These are phyloP conservation scores for Aspergillus cejpii DNA, from an alignment of 2,329 filamentous ascomycete species.

Conservation along the genomic window DNA sequence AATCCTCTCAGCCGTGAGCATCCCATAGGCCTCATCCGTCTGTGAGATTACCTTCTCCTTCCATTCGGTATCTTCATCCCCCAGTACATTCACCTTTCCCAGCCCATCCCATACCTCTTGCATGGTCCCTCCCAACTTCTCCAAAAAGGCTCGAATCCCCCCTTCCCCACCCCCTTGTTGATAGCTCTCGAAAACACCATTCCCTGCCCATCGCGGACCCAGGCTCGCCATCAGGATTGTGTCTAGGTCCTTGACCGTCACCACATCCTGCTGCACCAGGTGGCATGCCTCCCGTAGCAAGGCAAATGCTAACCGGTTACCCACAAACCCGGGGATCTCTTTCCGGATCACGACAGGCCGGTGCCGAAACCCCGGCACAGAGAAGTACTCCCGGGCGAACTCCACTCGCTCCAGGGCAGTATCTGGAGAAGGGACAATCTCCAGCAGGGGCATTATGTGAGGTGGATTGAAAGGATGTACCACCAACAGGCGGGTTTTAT, in stretches of 20 bases:
- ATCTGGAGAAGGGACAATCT: slow-evolving; percentile 48
- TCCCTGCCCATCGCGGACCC: slow-evolving; percentile 51
- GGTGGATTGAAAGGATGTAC: slow-evolving; percentile 59
- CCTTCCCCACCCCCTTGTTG: slow-evolving; percentile 52
- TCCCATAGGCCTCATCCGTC: slow-evolving; percentile 45
- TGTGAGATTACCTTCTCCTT: slow-evolving; percentile 43
- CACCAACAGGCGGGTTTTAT: slow-evolving; percentile 45
- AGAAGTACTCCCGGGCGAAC: slow-evolving; percentile 38
- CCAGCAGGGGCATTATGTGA: slow-evolving; percentile 55
- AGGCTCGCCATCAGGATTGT: slow-evolving; percentile 47
- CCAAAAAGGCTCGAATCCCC: slow-evolving; percentile 49
- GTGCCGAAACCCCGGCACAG: slow-evolving; percentile 16
- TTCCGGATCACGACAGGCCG: slow-evolving; percentile 47
- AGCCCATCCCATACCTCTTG: slow-evolving; percentile 49
- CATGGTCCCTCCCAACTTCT: slow-evolving; percentile 52
- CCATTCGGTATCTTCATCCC: slow-evolving; percentile 41
- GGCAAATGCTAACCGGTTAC: slow-evolving; percentile 53
- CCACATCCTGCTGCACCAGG: slow-evolving; percentile 49
- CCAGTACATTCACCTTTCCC: slow-evolving; percentile 32
- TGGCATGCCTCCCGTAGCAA: slow-evolving; percentile 51
- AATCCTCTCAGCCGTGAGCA: slow-evolving; percentile 13
- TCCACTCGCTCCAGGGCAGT: slow-evolving; percentile 32
- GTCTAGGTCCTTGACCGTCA: slow-evolving; percentile 49
- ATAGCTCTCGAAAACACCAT: slow-evolving; percentile 54
- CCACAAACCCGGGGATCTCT: slow-evolving; percentile 52